These are phyloP conservation scores for Curvularia eragrostidis DNA, from an alignment of 2,329 filamentous ascomycete genomes.

Conservation along the genomic window DNA sequence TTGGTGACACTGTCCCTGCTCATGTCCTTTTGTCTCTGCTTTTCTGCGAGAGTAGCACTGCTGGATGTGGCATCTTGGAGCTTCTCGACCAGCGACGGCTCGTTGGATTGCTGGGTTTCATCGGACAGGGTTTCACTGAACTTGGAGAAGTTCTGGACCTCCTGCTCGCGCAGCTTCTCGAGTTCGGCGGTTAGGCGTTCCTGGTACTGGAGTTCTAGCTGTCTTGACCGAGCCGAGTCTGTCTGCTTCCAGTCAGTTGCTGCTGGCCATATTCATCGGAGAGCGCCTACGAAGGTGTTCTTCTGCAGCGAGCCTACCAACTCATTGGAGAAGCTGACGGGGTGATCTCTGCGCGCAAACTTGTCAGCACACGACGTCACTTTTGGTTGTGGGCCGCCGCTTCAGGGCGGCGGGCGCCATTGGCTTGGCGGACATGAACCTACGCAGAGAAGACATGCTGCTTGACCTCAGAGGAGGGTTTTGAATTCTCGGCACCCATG, in stretches of 20 bases:
- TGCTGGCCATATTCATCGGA: not conserved
- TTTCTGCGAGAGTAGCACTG: conserved; percentile 48
- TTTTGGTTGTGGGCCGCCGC: conserved; percentile 5
- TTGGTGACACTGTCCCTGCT: conserved; percentile 61
- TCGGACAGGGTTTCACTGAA: conserved; percentile 69
- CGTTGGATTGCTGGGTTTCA: conserved; percentile 50
- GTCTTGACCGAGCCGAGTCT: conserved; percentile 83
- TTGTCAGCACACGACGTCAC: conserved; percentile 34
- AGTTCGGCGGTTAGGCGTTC: conserved; percentile 85
- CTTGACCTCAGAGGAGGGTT: conserved; percentile 60
- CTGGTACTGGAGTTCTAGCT: conserved; percentile 87
- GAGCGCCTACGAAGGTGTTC: conserved; percentile 75
- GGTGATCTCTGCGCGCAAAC: conserved; percentile 61
- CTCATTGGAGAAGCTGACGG: conserved; percentile 77
- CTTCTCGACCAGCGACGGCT: conserved; percentile 47
- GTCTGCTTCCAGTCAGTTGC: conserved; percentile 62
- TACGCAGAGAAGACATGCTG: conserved; percentile 70
- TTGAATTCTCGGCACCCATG: conserved; percentile 70
- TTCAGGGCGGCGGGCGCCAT: conserved; percentile 26
- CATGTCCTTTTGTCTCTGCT: conserved; percentile 55
- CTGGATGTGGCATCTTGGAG: conserved; percentile 45
- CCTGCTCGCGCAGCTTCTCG: conserved; percentile 74
- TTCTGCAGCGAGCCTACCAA: conserved; percentile 83
- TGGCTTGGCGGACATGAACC: conserved; percentile 35
- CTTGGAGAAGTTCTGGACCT: conserved; percentile 71